A percentile compares a stretch with the other conserved stretches of the same genome.
phyloP scores from a whole-genome alignment of 2,329 filamentous ascomycete species.

The Ascochyta viciae-villosae region DNA sequence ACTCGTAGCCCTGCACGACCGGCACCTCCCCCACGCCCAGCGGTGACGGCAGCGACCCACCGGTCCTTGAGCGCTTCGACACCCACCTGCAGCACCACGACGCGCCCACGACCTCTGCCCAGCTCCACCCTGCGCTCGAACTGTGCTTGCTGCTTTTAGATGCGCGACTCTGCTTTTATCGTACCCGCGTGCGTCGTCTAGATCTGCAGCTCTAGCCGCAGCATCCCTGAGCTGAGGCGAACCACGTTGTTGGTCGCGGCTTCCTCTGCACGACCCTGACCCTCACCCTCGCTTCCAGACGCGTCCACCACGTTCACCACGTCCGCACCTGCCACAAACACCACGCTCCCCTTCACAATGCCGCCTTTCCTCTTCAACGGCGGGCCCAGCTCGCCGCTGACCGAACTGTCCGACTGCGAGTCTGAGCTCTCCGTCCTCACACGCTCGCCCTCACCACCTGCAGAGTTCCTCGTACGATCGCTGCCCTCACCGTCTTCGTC shows the following conservation, averaged over 20 bases:
- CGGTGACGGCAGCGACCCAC: conserved; percentile 31
- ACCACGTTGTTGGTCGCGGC: conserved; percentile 17
- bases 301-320: conserved; percentile 8
- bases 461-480: conserved; percentile 32
- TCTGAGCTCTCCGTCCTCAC: conserved; percentile 40
- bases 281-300: conserved; percentile 23
- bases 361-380: conserved; percentile 24
- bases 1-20: conserved; percentile 26
- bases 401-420: conserved; percentile 49
- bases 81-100: conserved; percentile 1
- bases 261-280: conserved; percentile 17
- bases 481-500: conserved; percentile 54
- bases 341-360: conserved; percentile 37
- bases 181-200: conserved; percentile 1
- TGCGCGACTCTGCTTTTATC: conserved; percentile 7
- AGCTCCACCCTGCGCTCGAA: background rate
- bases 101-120: background rate
- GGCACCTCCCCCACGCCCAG: conserved; percentile 20
- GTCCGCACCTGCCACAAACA: conserved; percentile 13
- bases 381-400: conserved; percentile 49
- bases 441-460: conserved; percentile 45
- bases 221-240: conserved; percentile 16
- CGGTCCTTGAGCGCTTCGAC: background rate
- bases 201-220: conserved; percentile 8
- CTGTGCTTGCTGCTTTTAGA: background rate